Conservation (phyloP, 2,329 filamentous ascomycete genomes). For the Cercospora citrullina region DNA sequence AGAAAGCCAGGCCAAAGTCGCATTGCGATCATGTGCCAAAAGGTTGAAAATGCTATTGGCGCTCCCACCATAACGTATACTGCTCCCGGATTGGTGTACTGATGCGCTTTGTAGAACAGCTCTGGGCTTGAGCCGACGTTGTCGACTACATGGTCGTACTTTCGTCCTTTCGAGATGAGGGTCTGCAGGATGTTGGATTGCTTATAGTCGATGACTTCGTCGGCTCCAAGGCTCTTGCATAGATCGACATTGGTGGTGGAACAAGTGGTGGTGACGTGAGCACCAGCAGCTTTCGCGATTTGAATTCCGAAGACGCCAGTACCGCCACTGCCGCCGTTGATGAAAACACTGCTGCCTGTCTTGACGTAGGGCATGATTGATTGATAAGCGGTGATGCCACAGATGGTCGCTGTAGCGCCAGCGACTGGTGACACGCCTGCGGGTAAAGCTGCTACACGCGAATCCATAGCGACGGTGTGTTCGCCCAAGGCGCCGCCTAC, state of each 20-base stretch:
- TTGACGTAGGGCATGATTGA: constrained; percentile 42
- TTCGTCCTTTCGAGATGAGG: constrained; percentile 50
- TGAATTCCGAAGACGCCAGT: constrained; percentile 62
- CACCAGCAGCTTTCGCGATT: constrained; percentile 62
- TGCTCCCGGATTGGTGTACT: constrained; percentile 53
- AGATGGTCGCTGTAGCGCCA: constrained; percentile 38
- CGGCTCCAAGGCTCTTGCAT: constrained; percentile 60
- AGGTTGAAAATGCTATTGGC: constrained; percentile 12
- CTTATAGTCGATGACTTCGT: constrained; percentile 64
- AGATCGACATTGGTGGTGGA: constrained; percentile 59
- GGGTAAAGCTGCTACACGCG: constrained; percentile 45
- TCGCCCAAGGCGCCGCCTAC: constrained; percentile 41
- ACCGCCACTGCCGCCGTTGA: constrained; percentile 66
- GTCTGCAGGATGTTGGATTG: constrained; percentile 49
- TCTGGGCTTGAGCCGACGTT: constrained; percentile 55
- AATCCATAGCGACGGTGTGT: constrained; percentile 42
- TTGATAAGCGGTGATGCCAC: constrained; percentile 44
- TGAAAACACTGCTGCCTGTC: constrained; percentile 55
- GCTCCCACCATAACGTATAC: constrained; percentile 45
- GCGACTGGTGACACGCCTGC: constrained; percentile 44
- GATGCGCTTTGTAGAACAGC: constrained; percentile 55
- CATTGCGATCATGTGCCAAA: constrained; percentile 34
- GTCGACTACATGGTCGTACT: constrained; percentile 57
- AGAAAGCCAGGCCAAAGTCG: constrained; percentile 49
- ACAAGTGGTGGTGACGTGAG: constrained; percentile 60